These are phyloP conservation scores for Salvia splendens DNA, from an alignment of 257 asterid genomes.

Conservation along the genomic window DNA sequence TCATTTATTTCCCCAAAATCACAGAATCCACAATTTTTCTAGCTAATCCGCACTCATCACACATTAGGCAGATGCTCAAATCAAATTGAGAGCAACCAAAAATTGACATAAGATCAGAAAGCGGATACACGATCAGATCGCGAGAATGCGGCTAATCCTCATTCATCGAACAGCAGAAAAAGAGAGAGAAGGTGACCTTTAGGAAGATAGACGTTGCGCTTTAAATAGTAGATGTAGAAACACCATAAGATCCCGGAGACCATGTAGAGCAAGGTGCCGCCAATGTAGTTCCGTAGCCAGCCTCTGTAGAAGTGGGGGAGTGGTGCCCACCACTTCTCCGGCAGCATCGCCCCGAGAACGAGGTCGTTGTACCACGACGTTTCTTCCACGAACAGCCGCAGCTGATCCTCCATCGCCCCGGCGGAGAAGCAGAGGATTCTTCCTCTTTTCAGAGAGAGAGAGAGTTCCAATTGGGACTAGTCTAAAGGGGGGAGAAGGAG, in stretches of 20 bases:
- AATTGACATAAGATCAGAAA: conserved; percentile 1
- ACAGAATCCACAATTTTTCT: conserved; percentile 5
- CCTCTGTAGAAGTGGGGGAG: conserved; percentile 72
- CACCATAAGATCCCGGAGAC: conserved; percentile 80
- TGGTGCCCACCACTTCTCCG: conserved; percentile 58
- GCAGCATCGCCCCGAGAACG: conserved; percentile 62
- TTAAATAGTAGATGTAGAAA: conserved; percentile 72
- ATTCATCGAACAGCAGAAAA: not conserved
- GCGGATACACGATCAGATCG: conserved; percentile 26
- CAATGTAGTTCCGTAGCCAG: conserved; percentile 89
- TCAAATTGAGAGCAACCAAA: conserved; percentile 11
- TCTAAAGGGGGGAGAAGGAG: not conserved
- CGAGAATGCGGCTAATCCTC: not conserved
- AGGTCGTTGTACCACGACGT: conserved; percentile 78
- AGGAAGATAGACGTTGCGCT: conserved; percentile 69
- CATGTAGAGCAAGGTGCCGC: conserved; percentile 65
- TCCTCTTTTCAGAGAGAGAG: not conserved
- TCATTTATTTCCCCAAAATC: not conserved
- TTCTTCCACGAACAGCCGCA: conserved; percentile 65
- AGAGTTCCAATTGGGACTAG: conserved; percentile 4
- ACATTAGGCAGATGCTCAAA: conserved; percentile 2
- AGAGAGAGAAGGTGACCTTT: conserved; percentile 46
- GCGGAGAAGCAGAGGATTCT: conserved; percentile 12
- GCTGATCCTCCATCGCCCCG: conserved; percentile 53
- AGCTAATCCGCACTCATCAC: conserved; percentile 3